phyloP scores from a whole-genome alignment of 2,329 filamentous ascomycete genomes.

The Ophiostoma montium region DNA sequence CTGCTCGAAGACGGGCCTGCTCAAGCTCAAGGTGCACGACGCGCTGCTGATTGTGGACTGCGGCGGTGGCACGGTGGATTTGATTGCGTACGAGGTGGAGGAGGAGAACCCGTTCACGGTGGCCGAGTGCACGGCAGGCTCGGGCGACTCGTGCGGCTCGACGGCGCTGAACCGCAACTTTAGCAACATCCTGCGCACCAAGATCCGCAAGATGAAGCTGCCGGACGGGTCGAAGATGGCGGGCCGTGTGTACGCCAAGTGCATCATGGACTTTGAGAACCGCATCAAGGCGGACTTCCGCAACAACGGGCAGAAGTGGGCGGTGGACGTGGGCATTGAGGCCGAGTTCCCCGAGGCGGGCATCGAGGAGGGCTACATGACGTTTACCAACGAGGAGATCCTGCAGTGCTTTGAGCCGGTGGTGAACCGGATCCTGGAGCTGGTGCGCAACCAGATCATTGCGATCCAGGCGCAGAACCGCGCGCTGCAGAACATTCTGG shows the following conservation, averaged over 20 bases:
- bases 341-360: slow-evolving; percentile 94
- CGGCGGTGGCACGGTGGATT: slow-evolving; percentile 93
- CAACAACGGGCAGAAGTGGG: slow-evolving; percentile 98
- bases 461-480: slow-evolving; percentile 97
- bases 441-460: slow-evolving; percentile 96
- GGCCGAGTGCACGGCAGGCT: slow-evolving; percentile 91
- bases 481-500: slow-evolving; percentile 84
- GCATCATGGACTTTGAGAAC: slow-evolving; percentile 99
- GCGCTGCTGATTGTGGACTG: slow-evolving; percentile 98
- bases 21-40: slow-evolving; percentile 96
- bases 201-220: slow-evolving; percentile 98
- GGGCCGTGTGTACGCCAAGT: slow-evolving; percentile 97
- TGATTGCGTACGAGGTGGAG: slow-evolving; percentile 97
- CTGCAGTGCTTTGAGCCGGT: slow-evolving; percentile 98
- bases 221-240: slow-evolving; percentile 93
- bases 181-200: slow-evolving; percentile 91
- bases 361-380: slow-evolving; percentile 99
- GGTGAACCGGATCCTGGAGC: slow-evolving; percentile 88
- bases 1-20: slow-evolving; percentile 88
- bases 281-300: slow-evolving; percentile 98
- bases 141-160: slow-evolving; percentile 95
- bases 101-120: slow-evolving; percentile 96
- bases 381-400: slow-evolving; percentile 98
- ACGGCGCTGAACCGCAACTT: slow-evolving; percentile 97
- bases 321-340: slow-evolving; percentile 96